Conservation (phyloP, 1,284 basidiomycete genomes). For the Schizophyllum amplum region DNA sequence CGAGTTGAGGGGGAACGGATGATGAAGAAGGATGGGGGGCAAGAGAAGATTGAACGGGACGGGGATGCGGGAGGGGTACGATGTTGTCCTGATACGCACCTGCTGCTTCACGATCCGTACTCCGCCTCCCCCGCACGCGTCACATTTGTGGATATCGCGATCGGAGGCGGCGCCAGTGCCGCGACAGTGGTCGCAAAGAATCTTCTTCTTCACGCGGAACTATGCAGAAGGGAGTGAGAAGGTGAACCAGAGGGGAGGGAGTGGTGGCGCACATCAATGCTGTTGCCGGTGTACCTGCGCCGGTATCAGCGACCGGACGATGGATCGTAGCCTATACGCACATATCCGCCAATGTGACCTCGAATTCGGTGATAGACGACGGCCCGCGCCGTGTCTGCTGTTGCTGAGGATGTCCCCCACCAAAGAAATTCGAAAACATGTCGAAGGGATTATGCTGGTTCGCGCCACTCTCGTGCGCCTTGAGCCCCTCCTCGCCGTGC, state of each 20-base stretch:
- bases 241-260: not conserved
- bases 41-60: not conserved
- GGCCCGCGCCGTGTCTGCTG: constrained; percentile 78
- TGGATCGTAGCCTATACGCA: constrained; percentile 27
- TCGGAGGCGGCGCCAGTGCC: constrained; percentile 88
- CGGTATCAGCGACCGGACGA: not conserved
- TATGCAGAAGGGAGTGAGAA: constrained; percentile 22
- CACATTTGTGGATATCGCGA: constrained; percentile 76
- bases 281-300: constrained; percentile 65
- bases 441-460: constrained; percentile 84
- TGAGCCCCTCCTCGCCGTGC: constrained; percentile 88
- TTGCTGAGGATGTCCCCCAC: constrained; percentile 52
- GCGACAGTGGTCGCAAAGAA: constrained; percentile 90
- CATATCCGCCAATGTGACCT: constrained; percentile 81
- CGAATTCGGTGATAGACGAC: constrained; percentile 79
- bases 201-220: constrained; percentile 85
- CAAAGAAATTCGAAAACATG: constrained; percentile 89
- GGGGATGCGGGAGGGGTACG: not conserved
- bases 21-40: no score
- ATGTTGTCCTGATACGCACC: constrained; percentile 22
- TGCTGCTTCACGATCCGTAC: constrained; percentile 83
- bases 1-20: no score
- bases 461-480: constrained; percentile 70
- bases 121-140: constrained; percentile 77
- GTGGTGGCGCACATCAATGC: constrained; percentile 59